Evolutionary conservation across 352 stramenopile genomes (phyloP), one percentile per base, ranked within the genome.

Genomic region (Phytophthora boehmeriae): DNA sequence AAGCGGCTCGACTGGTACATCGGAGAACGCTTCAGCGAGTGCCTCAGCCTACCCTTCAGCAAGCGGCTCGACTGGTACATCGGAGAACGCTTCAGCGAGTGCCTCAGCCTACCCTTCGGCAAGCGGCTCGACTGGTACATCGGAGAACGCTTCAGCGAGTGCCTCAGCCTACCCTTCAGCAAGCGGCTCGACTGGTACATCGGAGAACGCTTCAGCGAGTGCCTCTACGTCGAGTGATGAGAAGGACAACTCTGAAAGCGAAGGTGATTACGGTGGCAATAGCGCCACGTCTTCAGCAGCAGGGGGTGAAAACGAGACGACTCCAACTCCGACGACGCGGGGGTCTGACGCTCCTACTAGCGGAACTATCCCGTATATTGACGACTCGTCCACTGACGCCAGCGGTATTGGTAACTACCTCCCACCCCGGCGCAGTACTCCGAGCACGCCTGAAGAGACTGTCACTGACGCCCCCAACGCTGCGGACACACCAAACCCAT

Each of bases 261-360:
- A 41, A 48, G 25, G 19, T 5, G 47, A 13, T 28, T 43, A 28
- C 20, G 44, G 42, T 25, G 38, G 54, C 42, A 50, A 66, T 35
- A 35, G 34, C 22, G 56, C 49, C 14, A 44, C 58, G 6, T 25
- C 34, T 23, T 20, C 13, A 39, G 51, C 43, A 4, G 28, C 45
- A 10, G 46, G 30, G 6, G 25, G 25, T 30, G 25, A 30, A 30
- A 30, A 30, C 25, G 25, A 30, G 25, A 6, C 25, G 25, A 6
- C 6, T 30, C 6, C 25, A 30, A 6, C 25, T 30, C 34, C 23
- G 43, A 16, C 54, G 16, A 39, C 20, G 8, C 46, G 52, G 19
- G 47, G 56, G 11, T 64, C 56, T 22, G 17, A 41, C 47, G 39
- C 23, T 36, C 22, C 41, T 65, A 48, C 41, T 8, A 54, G 57